phyloP scores from a whole-genome alignment of 2,329 filamentous ascomycete genomes.

The Alternaria conjuncta region DNA sequence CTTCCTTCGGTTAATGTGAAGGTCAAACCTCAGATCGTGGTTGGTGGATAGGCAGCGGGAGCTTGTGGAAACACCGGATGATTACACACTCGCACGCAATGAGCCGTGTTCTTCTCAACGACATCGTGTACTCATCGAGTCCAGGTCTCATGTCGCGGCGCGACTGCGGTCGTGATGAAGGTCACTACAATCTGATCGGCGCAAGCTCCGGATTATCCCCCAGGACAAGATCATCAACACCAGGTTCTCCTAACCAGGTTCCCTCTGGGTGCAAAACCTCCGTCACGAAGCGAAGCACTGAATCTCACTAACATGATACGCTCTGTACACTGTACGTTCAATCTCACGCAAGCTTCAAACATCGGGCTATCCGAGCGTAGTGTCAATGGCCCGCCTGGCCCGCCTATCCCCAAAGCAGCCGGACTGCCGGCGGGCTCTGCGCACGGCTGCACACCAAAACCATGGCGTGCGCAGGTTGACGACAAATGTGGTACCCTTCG shows the following conservation, averaged over 20 bases:
- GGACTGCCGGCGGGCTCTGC: neutral
- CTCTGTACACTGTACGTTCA: slow-evolving; percentile 5
- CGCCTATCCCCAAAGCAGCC: neutral
- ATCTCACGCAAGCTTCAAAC: slow-evolving; percentile 2
- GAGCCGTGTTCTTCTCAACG: neutral
- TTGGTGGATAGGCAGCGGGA: neutral
- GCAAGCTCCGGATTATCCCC: neutral
- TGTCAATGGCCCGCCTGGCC: neutral
- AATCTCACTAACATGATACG: slow-evolving; percentile 1
- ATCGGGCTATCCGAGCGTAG: slow-evolving; percentile 8
- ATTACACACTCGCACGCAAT: neutral
- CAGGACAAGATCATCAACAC: neutral
- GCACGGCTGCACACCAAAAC: slow-evolving; percentile 1
- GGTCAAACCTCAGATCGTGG: neutral
- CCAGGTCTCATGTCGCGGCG: neutral
- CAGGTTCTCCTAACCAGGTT: slow-evolving; percentile 6
- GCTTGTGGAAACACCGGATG: slow-evolving; percentile 2
- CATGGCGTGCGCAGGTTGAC: slow-evolving; percentile 2
- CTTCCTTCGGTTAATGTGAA: slow-evolving; percentile 11
- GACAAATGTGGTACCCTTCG: neutral
- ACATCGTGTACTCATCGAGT: neutral
- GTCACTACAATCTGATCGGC: neutral
- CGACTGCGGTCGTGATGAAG: neutral
- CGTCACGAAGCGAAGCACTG: neutral
- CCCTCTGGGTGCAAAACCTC: neutral